Evolutionary conservation across 495 filamentous ascomycete species (phyloP).

Genomic region (Cercophora scortea): DNA sequence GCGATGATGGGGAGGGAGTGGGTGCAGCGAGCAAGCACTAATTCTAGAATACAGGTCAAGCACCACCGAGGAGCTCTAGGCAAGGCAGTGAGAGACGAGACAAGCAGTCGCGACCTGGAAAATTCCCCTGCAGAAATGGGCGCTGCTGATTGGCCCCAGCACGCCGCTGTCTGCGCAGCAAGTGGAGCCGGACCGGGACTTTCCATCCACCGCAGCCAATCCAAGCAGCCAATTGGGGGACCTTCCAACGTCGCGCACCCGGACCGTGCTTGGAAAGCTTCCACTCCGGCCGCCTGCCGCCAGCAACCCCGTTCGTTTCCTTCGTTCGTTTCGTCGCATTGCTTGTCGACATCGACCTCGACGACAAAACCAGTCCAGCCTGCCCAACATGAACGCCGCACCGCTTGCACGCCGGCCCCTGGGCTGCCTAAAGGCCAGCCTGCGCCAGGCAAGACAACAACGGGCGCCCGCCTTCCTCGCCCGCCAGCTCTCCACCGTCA

Average conservation of each 20-base stretch:
- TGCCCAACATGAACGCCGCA: constrained; percentile 54
- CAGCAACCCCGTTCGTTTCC: background rate
- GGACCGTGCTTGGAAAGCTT: background rate
- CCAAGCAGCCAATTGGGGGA: background rate
- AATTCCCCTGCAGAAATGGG: too few relatives aligned
- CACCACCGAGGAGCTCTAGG: too few relatives aligned
- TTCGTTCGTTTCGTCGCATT: background rate
- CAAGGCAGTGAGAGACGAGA: too few relatives aligned
- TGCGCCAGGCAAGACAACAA: constrained; percentile 39
- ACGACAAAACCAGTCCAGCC: constrained; percentile 2
- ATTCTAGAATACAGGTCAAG: too few relatives aligned
- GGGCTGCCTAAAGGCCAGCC: constrained; percentile 56
- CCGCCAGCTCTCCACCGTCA: constrained; percentile 29
- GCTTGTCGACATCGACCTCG: background rate
- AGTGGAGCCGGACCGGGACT: background rate
- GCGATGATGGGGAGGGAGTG: too few relatives aligned
- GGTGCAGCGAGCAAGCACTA: too few relatives aligned
- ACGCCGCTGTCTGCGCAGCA: background rate
- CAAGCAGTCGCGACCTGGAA: too few relatives aligned
- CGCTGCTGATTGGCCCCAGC: constrained; percentile 1
- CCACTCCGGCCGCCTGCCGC: too few relatives aligned
- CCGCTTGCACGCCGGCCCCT: constrained; percentile 51
- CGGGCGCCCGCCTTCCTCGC: constrained; percentile 7
- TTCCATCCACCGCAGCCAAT: background rate
- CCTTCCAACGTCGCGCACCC: background rate